phyloP scores from a whole-genome alignment of 495 filamentous ascomycete genomes.

The Cenococcum geophilum region DNA sequence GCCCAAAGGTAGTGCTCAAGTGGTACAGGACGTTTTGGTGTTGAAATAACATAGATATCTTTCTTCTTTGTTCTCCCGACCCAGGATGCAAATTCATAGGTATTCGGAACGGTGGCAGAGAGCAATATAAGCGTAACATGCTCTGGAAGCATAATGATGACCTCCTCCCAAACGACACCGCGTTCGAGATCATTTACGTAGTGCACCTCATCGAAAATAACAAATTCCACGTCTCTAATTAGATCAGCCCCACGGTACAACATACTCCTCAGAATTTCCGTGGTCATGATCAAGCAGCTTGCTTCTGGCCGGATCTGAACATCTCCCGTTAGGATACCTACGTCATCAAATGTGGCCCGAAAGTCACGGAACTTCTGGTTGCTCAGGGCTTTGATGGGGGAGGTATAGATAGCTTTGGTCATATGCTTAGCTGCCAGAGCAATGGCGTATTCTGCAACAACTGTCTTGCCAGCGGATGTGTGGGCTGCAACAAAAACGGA shows the following conservation, averaged over 20 bases:
- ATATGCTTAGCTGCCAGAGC: slow-evolving; percentile 92
- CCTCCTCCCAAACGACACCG: slow-evolving; percentile 98
- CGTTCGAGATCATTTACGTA: slow-evolving; percentile 98
- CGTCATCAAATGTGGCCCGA: slow-evolving; percentile 79
- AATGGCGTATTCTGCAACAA: slow-evolving; percentile 97
- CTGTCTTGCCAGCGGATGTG: slow-evolving; percentile 96
- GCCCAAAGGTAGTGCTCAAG: slow-evolving; percentile 96
- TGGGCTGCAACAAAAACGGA: slow-evolving; percentile 99
- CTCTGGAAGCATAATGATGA: slow-evolving; percentile 98
- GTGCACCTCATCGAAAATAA: slow-evolving; percentile 98
- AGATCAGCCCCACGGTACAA: slow-evolving; percentile 93
- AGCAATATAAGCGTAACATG: slow-evolving; percentile 93
- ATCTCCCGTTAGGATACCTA: slow-evolving; percentile 94
- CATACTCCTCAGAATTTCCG: slow-evolving; percentile 97
- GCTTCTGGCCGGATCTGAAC: slow-evolving; percentile 98
- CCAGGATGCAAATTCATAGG: slow-evolving; percentile 96
- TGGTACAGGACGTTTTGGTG: slow-evolving; percentile 88
- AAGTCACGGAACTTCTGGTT: slow-evolving; percentile 99
- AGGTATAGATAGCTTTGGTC: slow-evolving; percentile 99
- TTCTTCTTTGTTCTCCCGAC: slow-evolving; percentile 97
- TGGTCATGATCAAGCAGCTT: slow-evolving; percentile 98
- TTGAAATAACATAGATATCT: slow-evolving; percentile 98
- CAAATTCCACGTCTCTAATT: slow-evolving; percentile 95
- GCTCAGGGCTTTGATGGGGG: slow-evolving; percentile 95
- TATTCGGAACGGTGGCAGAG: slow-evolving; percentile 95